A percentile compares a stretch with the other conserved stretches of the same genome.
These are phyloP conservation scores for Pichia ethanolica DNA, from an alignment of 805 yeast species.

Conservation along the genomic window DNA sequence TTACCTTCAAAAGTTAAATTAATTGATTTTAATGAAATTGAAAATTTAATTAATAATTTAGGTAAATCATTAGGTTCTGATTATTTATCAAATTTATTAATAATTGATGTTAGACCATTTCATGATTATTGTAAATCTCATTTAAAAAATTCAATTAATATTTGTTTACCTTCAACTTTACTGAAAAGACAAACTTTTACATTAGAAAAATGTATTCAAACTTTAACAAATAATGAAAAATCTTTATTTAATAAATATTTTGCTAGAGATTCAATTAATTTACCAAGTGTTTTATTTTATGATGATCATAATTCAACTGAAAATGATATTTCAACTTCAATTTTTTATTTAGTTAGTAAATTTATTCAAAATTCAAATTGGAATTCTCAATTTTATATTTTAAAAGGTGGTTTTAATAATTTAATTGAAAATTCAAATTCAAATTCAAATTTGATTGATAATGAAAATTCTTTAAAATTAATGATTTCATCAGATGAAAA, in stretches of 20 bases:
- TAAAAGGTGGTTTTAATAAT: constrained; percentile 35
- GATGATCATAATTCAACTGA: constrained; percentile 35
- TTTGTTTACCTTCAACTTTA: constrained; percentile 86
- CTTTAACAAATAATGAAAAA: constrained; percentile 49
- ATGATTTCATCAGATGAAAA: background rate
- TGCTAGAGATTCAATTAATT: constrained; percentile 20
- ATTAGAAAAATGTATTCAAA: constrained; percentile 52
- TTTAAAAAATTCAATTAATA: constrained; percentile 55
- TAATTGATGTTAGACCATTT: constrained; percentile 76
- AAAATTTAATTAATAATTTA: constrained; percentile 13
- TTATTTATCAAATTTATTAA: constrained; percentile 30
- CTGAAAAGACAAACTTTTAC: constrained; percentile 69
- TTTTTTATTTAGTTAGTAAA: constrained; percentile 42
- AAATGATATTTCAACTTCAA: constrained; percentile 28
- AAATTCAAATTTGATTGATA: background rate
- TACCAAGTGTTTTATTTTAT: constrained; percentile 43
- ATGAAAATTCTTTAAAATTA: background rate
- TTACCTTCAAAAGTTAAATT: constrained; percentile 19
- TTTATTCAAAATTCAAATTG: constrained; percentile 33
- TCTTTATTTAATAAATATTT: constrained; percentile 33
- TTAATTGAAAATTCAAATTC: constrained; percentile 20
- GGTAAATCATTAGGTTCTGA: constrained; percentile 18
- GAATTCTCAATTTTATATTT: constrained; percentile 35
- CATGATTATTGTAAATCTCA: constrained; percentile 60
- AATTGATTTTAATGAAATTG: constrained; percentile 14